A percentile compares a stretch with the other conserved stretches of the same genome.
phyloP scores from a whole-genome alignment of 208 protist species.

The Leishmania major region DNA sequence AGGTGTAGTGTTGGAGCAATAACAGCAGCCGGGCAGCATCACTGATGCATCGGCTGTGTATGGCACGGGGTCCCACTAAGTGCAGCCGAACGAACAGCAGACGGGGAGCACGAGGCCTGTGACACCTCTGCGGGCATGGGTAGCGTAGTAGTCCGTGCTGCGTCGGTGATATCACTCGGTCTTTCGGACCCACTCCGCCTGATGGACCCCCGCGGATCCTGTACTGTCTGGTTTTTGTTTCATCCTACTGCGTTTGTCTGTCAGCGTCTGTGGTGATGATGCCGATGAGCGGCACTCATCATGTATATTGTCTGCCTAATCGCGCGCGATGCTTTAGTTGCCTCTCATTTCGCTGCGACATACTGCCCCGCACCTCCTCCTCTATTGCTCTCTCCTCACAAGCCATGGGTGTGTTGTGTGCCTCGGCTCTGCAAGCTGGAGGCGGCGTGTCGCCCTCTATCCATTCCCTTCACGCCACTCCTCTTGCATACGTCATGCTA shows the following conservation, averaged over 20 bases:
- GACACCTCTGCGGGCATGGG: not conserved
- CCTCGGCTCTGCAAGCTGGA: too few species aligned
- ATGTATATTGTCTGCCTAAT: not conserved
- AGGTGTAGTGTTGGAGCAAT: not conserved
- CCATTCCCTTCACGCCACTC: too few species aligned
- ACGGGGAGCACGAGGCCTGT: not conserved
- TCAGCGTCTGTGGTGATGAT: not conserved
- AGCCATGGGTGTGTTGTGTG: too few species aligned
- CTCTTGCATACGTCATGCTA: too few species aligned
- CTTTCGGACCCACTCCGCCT: not conserved
- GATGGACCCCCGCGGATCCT: not conserved
- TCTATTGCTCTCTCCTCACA: too few species aligned
- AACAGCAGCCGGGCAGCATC: not conserved
- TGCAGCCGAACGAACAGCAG: not conserved
- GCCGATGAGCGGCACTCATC: not conserved
- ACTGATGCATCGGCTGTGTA: not conserved
- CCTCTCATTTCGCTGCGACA: not conserved
- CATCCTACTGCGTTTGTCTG: not conserved
- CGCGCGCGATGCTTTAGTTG: not conserved
- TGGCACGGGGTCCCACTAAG: not conserved
- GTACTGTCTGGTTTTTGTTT: too few species aligned
- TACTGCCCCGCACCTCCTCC: not conserved
- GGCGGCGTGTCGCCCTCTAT: too few species aligned
- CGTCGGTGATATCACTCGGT: not conserved
- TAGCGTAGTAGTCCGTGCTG: not conserved